phyloP scores from a whole-genome alignment of 176 grass and related monocot genomes.

The Otatea glauca region DNA sequence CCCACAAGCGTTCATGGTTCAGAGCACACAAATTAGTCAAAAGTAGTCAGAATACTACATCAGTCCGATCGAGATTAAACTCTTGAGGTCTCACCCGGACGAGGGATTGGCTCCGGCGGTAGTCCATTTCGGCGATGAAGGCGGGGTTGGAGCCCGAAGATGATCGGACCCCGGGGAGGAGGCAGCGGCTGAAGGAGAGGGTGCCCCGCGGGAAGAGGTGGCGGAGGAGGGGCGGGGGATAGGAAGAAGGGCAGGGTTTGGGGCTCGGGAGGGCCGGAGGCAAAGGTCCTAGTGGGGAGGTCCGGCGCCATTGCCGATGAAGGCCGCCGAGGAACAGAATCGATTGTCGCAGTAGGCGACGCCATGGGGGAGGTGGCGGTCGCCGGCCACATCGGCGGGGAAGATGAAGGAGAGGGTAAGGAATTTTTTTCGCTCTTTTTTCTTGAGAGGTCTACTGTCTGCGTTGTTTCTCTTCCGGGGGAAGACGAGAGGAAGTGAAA shows the following conservation, averaged over 20 bases:
- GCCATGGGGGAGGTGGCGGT: background rate
- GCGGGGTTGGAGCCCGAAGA: conserved; percentile 39
- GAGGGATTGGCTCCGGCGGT: conserved; percentile 53
- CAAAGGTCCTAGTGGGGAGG: background rate
- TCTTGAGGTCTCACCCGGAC: conserved; percentile 32
- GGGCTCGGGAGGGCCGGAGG: background rate
- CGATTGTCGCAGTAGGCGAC: background rate
- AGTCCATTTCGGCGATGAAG: conserved; percentile 49
- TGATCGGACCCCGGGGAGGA: background rate
- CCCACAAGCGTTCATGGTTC: background rate
- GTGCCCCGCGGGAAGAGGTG: conserved; percentile 1
- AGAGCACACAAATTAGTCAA: background rate
- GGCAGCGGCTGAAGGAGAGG: background rate
- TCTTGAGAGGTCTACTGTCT: too few relatives aligned
- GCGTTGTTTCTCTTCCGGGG: too few relatives aligned
- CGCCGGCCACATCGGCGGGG: background rate
- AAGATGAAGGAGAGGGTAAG: background rate
- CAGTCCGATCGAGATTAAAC: background rate
- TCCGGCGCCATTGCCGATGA: conserved; percentile 4
- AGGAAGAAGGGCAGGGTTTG: conserved; percentile 44
- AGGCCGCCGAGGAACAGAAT: background rate
- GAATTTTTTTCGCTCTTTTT: background rate
- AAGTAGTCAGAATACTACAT: background rate
- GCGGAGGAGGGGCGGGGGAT: background rate
- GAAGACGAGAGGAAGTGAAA: too few relatives aligned